Conservation (phyloP, 805 yeast species). For the Monosporozyma servazzii region DNA sequence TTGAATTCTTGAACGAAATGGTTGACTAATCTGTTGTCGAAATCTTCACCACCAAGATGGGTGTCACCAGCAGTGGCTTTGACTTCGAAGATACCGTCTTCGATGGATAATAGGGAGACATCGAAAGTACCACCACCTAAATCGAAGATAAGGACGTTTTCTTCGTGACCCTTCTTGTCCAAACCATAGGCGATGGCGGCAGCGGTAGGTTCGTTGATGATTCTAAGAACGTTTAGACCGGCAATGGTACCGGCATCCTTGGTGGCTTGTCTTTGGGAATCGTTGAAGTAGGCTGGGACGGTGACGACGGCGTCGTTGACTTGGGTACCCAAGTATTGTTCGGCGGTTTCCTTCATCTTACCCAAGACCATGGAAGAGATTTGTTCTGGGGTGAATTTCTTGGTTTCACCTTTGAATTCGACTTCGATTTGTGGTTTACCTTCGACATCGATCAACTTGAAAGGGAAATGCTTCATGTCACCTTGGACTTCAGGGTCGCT, state of each 20-base stretch:
- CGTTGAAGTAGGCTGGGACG: slow-evolving; percentile 94
- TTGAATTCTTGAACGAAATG: slow-evolving; percentile 92
- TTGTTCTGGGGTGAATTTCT: slow-evolving; percentile 87
- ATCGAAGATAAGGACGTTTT: slow-evolving; percentile 87
- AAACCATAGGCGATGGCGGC: slow-evolving; percentile 99
- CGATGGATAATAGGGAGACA: slow-evolving; percentile 87
- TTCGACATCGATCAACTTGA: slow-evolving; percentile 62
- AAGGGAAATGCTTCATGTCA: slow-evolving; percentile 74
- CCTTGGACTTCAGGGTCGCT: slow-evolving; percentile 49
- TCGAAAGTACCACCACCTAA: slow-evolving; percentile 99
- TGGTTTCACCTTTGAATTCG: slow-evolving; percentile 79
- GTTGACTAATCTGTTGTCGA: slow-evolving; percentile 91
- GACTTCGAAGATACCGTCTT: slow-evolving; percentile 94
- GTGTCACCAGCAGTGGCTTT: slow-evolving; percentile 82
- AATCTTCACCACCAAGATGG: slow-evolving; percentile 97
- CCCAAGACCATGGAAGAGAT: slow-evolving; percentile 84
- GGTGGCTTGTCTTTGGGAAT: slow-evolving; percentile 95
- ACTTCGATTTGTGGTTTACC: slow-evolving; percentile 87
- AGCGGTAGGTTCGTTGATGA: slow-evolving; percentile 90
- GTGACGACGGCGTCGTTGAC: slow-evolving; percentile 91
- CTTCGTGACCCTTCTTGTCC: slow-evolving; percentile 57
- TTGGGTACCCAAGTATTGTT: slow-evolving; percentile 73
- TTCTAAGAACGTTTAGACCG: slow-evolving; percentile 86
- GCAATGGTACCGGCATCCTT: slow-evolving; percentile 95
- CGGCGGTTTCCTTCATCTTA: slow-evolving; percentile 93